phyloP scores from a whole-genome alignment of 768 basidiomycete genomes.

The Mycena galopus region DNA sequence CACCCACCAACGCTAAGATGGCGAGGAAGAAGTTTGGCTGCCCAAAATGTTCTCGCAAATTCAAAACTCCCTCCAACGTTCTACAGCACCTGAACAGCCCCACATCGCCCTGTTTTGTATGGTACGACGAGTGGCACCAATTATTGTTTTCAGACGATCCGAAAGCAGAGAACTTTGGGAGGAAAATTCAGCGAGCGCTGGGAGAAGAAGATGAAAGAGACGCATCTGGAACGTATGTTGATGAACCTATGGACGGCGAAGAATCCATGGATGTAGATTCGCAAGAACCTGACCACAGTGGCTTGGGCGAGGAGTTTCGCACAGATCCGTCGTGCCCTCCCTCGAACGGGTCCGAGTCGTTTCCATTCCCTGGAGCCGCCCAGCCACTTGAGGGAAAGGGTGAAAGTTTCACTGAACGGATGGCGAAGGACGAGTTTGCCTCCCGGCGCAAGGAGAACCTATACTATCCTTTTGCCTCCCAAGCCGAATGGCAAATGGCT shows the following conservation, averaged over 20 bases:
- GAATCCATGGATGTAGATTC: neutral
- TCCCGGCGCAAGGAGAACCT: slow-evolving; percentile 28
- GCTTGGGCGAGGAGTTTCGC: too few relatives aligned
- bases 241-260: too few relatives aligned
- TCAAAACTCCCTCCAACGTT: neutral
- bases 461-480: slow-evolving; percentile 48
- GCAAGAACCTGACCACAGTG: too few relatives aligned
- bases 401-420: neutral
- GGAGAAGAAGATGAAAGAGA: neutral
- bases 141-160: neutral
- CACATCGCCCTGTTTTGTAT: neutral
- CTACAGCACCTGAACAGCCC: neutral
- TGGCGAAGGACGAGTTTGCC: neutral
- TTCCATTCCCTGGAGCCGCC: neutral
- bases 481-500: slow-evolving; percentile 49
- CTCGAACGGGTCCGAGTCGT: neutral
- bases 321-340: too few relatives aligned
- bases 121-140: neutral
- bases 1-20: neutral
- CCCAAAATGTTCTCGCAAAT: neutral
- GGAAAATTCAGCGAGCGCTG: neutral
- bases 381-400: neutral
- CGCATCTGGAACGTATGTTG: too few relatives aligned
- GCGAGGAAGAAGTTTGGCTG: neutral
- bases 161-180: neutral